These are phyloP conservation scores for Boletus rubescentipes DNA, from an alignment of 768 basidiomycete species.

Conservation along the genomic window DNA sequence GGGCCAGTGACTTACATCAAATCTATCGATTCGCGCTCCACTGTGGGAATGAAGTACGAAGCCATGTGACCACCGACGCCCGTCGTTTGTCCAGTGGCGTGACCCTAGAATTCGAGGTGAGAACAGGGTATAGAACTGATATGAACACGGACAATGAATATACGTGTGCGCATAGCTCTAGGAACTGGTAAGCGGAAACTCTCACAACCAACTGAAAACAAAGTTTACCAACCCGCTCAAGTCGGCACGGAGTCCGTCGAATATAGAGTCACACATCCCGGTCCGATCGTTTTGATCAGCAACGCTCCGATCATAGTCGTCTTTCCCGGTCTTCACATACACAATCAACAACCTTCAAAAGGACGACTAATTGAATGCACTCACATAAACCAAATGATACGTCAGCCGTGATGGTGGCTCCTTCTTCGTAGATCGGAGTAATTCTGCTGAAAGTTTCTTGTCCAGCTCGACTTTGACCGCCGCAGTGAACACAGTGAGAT, in stretches of 20 bases:
- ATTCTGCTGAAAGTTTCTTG: background rate
- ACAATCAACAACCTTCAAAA: background rate
- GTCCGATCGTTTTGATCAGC: background rate
- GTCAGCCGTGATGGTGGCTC: background rate
- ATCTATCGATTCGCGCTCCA: background rate
- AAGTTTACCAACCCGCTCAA: slow-evolving; percentile 9
- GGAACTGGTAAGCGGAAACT: slow-evolving; percentile 1
- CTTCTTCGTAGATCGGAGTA: slow-evolving; percentile 1
- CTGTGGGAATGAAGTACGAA: background rate
- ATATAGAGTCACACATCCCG: background rate
- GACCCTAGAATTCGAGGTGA: slow-evolving; percentile 19
- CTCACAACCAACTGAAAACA: too few relatives aligned
- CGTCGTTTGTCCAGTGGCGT: background rate
- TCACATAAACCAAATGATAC: slow-evolving; percentile 6
- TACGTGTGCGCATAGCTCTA: slow-evolving; percentile 61
- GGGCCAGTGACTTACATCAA: background rate
- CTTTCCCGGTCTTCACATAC: slow-evolving; percentile 1
- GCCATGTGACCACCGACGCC: background rate
- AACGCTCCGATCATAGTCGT: slow-evolving; percentile 2
- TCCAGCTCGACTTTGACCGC: background rate
- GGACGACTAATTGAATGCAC: background rate
- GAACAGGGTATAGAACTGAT: background rate
- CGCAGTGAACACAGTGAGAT: slow-evolving; percentile 31
- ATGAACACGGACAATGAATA: slow-evolving; percentile 68
- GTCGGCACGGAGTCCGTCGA: slow-evolving; percentile 11